Base-by-base conservation (phyloP, 192 early-diverging fungal genomes). In the Rhizophagus prolifer region DNA sequence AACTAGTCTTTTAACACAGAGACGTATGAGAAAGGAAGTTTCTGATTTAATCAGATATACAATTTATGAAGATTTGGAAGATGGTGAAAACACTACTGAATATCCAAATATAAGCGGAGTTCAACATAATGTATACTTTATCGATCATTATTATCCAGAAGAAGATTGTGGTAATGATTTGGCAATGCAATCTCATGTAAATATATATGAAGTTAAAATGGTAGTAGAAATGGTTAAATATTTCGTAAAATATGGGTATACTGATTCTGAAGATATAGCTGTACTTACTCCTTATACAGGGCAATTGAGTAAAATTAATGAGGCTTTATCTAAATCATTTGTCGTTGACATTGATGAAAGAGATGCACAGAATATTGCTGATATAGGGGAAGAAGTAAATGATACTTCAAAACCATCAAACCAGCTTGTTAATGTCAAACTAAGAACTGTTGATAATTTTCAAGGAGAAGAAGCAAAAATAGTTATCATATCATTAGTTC, bases 151-250 rank as follows among this genome's bases (percentile, higher is more conserved):
- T 13, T 76, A 88, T 36, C 70, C 82, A 1, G 86, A 89, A 70
- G 83, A 84, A 9, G 41, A 78, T 30, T 41, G 44, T 26, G 14
- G 9, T 19, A 80, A 83, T 54, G 46, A 79, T 61, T 78, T 69
- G 3, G 88, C 82, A 0, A 80, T 84, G 28, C 78, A 83, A 12
- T 89, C 88, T 0, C 83, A 78, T 62, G 77, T 81, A 2, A 89
- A 85, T 64, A 68, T 61, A 10, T 84, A 83, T 72, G 88, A 89
- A 61, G 86, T 81, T 16, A 65, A 81, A 38, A 89, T 89, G 86
- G 82, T 38, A 6, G 36, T 38, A 38, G 36, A 38, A 38, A 38
- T 38, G 36, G 36, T 38, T 8, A 38, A 38, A 0, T 86, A 89
- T 50, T 74, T 89, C 6, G 79, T 89, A 38, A 76, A 81, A 34